These are phyloP conservation scores for Ophiostoma piceae DNA, from an alignment of 2,329 filamentous ascomycete species.

Conservation along the genomic window DNA sequence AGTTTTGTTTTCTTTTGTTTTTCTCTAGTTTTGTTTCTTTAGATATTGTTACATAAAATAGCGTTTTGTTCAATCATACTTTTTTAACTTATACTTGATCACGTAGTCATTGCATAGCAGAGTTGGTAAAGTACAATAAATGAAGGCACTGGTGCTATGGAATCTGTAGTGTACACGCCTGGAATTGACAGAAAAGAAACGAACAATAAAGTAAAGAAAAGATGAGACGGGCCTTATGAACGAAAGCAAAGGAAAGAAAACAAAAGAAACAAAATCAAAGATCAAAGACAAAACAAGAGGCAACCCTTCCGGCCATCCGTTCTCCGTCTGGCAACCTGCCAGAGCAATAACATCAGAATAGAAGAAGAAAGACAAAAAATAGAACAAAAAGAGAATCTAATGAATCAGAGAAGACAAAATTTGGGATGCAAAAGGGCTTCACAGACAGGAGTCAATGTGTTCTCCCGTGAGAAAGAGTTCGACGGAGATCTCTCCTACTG, in stretches of 20 bases:
- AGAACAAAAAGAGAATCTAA: constrained; percentile 4
- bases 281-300: not conserved
- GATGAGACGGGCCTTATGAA: not conserved
- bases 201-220: not conserved
- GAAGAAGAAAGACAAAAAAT: not conserved
- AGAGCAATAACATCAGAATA: not conserved
- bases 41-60: not conserved
- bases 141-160: constrained; percentile 2
- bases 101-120: not conserved
- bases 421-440: not conserved
- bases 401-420: not conserved
- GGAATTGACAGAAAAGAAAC: not conserved
- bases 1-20: not conserved
- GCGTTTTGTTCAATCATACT: not conserved
- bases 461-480: not conserved
- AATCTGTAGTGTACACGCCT: constrained; percentile 12
- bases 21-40: not conserved
- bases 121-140: not conserved
- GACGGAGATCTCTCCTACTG: constrained; percentile 5
- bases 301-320: not conserved
- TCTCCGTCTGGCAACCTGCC: constrained; percentile 1
- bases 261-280: not conserved
- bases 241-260: not conserved
- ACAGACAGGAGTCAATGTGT: not conserved
- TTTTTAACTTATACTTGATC: not conserved